Evolutionary conservation across 192 early-diverging fungal genomes (phyloP).

Genomic region (Backusella mclennaniae): DNA sequence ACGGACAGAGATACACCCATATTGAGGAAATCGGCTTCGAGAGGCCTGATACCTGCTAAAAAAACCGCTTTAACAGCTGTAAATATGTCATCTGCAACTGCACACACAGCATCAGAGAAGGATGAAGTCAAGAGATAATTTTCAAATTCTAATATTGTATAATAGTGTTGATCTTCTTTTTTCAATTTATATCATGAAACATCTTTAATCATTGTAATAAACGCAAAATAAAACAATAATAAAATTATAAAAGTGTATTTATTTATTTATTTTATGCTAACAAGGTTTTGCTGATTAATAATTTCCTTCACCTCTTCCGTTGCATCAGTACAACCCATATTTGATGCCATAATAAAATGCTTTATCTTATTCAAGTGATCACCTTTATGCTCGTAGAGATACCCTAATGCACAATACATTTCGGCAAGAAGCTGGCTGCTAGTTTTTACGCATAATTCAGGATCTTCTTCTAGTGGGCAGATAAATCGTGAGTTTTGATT

Average conservation of each 20-base stretch:
- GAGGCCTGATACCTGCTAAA: conserved; percentile 15
- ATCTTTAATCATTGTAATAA: background rate
- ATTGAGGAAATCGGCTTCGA: conserved; percentile 14
- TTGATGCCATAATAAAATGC: background rate
- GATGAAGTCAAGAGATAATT: background rate
- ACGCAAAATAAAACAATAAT: background rate
- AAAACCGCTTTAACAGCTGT: conserved; percentile 20
- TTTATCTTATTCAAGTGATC: background rate
- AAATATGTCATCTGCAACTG: conserved; percentile 18
- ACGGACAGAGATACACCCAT: background rate
- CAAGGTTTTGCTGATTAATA: background rate
- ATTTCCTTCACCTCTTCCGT: background rate
- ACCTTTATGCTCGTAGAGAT: background rate
- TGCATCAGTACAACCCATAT: background rate
- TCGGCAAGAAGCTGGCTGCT: background rate
- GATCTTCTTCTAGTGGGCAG: background rate
- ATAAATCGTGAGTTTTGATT: background rate
- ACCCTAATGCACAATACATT: background rate
- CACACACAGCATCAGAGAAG: background rate
- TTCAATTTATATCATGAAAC: background rate
- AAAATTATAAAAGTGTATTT: background rate
- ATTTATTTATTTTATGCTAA: background rate
- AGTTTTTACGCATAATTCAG: background rate
- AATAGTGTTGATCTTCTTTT: background rate
- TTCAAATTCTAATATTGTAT: background rate